phyloP scores from a whole-genome alignment of 345 rosid genomes.

The Psidium friedrichsthalianum region DNA sequence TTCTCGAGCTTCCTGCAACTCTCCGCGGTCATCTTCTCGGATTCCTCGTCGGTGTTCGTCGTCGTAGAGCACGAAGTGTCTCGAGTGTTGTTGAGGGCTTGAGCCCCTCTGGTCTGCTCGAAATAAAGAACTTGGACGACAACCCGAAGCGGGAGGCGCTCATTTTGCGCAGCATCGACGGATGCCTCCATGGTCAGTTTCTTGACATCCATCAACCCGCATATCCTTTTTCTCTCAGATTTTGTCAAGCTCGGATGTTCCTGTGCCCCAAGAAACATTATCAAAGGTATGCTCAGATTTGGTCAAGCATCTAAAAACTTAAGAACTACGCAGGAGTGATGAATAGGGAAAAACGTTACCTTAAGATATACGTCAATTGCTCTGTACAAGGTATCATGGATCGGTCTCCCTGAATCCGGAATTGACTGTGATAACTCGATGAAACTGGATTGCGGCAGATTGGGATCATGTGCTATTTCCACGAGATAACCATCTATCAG shows the following conservation, averaged over 20 bases:
- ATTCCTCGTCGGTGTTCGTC: constrained; percentile 38
- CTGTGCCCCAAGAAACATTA: constrained; percentile 18
- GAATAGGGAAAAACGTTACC: constrained; percentile 22
- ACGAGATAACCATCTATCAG: constrained; percentile 61
- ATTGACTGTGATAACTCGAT: constrained; percentile 38
- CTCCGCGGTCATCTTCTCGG: constrained; percentile 17
- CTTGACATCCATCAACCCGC: constrained; percentile 72
- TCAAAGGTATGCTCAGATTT: not conserved
- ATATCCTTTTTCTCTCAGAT: constrained; percentile 61
- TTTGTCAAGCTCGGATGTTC: constrained; percentile 62
- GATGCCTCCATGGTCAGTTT: constrained; percentile 68
- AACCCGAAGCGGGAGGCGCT: constrained; percentile 71
- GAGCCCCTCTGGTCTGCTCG: constrained; percentile 67
- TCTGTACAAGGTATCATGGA: constrained; percentile 70
- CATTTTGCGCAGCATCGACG: constrained; percentile 82
- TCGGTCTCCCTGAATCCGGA: constrained; percentile 64
- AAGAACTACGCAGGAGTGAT: not conserved
- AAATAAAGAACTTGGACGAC: constrained; percentile 88
- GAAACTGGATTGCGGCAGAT: constrained; percentile 40
- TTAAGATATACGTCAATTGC: constrained; percentile 74
- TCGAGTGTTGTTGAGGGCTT: constrained; percentile 14
- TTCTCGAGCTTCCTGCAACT: constrained; percentile 29
- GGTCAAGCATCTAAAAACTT: not conserved
- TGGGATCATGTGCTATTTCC: constrained; percentile 40
- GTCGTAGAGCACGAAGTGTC: constrained; percentile 12